These are phyloP conservation scores for Neurospora sp. DNA, from an alignment of 495 filamentous ascomycete species.

Conservation along the genomic window DNA sequence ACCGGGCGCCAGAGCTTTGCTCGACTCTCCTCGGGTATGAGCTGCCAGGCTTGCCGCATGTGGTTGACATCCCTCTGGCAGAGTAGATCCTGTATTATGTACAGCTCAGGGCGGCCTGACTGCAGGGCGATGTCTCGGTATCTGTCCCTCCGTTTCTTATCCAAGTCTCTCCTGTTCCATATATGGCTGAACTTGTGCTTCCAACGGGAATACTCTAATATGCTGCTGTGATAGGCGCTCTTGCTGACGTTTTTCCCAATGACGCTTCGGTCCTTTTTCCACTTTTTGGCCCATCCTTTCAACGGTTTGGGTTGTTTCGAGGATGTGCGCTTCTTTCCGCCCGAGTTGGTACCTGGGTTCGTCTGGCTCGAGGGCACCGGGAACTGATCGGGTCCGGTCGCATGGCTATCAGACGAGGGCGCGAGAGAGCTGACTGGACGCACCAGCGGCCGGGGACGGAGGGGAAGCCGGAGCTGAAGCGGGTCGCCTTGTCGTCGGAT, in stretches of 20 bases:
- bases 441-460: not conserved
- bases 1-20: constrained; percentile 37
- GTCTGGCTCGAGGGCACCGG: not conserved
- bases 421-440: not conserved
- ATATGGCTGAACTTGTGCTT: not conserved
- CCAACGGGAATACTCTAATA: not conserved
- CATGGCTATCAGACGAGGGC: not conserved
- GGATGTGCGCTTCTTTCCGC: not conserved
- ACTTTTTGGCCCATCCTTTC: not conserved
- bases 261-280: not conserved
- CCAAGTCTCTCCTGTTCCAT: not conserved
- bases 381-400: not conserved
- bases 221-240: not conserved
- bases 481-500: constrained; percentile 1
- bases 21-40: not conserved
- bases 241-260: not conserved
- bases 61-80: not conserved
- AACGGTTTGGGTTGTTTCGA: not conserved
- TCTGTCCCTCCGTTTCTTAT: not conserved
- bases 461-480: not conserved
- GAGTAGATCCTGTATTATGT: not conserved
- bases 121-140: not conserved
- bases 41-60: not conserved
- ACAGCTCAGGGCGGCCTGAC: not conserved
- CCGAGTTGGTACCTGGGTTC: not conserved